These are phyloP conservation scores for Mycena epipterygia DNA, from an alignment of 768 basidiomycete genomes.

Conservation along the genomic window DNA sequence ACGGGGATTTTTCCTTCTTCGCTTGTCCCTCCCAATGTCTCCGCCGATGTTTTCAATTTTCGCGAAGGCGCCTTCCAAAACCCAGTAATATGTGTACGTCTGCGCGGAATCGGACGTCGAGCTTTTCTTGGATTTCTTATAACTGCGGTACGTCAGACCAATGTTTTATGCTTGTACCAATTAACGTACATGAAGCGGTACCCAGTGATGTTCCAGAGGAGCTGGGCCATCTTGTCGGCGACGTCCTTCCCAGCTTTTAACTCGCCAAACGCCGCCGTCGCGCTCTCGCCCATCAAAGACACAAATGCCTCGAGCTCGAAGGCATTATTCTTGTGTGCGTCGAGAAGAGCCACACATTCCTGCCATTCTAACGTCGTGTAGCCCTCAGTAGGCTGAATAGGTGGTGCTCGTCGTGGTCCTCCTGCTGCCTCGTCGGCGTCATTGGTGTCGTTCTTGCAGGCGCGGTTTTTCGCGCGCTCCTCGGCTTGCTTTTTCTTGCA, in stretches of 20 bases:
- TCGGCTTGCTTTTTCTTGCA: neutral
- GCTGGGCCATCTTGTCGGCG: neutral
- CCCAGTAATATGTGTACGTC: conserved; percentile 2
- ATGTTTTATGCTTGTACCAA: neutral
- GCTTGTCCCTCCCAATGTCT: conserved; percentile 1
- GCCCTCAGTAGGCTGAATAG: neutral
- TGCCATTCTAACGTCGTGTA: neutral
- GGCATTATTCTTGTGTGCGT: neutral
- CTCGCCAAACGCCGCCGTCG: neutral
- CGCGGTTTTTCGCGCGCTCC: neutral
- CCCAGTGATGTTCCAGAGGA: neutral
- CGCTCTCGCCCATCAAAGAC: neutral
- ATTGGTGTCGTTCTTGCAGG: neutral
- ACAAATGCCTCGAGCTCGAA: neutral
- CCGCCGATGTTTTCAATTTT: conserved; percentile 1
- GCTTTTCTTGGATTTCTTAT: conserved; percentile 4
- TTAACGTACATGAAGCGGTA: conserved; percentile 3
- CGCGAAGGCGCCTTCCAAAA: neutral
- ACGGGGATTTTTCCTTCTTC: conserved; percentile 1
- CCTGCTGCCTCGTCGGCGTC: neutral
- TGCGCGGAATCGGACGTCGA: neutral
- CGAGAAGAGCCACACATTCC: neutral
- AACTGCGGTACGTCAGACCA: neutral
- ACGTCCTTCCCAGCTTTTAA: neutral
- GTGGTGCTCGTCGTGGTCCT: neutral